Evolutionary conservation across 208 protist genomes (phyloP).

Genomic region (Wallacemonas sp.): DNA sequence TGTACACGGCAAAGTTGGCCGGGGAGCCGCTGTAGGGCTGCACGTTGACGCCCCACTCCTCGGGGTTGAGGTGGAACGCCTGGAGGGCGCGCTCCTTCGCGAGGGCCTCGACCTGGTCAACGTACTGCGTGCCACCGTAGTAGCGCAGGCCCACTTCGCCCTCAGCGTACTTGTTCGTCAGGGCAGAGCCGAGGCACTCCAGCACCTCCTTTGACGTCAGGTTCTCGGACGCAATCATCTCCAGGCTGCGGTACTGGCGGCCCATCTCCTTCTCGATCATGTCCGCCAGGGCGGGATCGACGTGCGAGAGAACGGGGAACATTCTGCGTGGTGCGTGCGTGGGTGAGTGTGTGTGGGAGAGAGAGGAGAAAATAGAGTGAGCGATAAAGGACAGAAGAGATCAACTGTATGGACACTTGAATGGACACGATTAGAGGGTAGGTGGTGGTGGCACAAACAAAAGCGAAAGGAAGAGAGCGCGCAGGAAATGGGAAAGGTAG

Average conservation of each 20-base stretch:
- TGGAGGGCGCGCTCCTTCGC: slow-evolving; percentile 92
- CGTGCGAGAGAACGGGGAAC: slow-evolving; percentile 36
- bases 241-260: slow-evolving; percentile 86
- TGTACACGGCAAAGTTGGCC: slow-evolving; percentile 99
- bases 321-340: too few relatives aligned
- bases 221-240: slow-evolving; percentile 97
- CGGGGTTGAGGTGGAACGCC: slow-evolving; percentile 93
- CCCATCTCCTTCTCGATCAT: slow-evolving; percentile 87
- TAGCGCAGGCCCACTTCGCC: slow-evolving; percentile 96
- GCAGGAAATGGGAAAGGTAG: too few relatives aligned
- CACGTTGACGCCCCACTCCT: slow-evolving; percentile 99
- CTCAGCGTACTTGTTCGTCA: slow-evolving; percentile 99
- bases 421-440: too few relatives aligned
- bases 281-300: slow-evolving; percentile 81
- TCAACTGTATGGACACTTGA: too few relatives aligned
- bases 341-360: slow-evolving; percentile 6
- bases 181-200: slow-evolving; percentile 96
- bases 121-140: slow-evolving; percentile 98
- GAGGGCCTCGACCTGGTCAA: slow-evolving; percentile 97
- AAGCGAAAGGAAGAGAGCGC: too few relatives aligned
- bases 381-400: background rate
- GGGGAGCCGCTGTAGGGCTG: slow-evolving; percentile 98
- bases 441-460: too few relatives aligned
- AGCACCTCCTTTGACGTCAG: slow-evolving; percentile 98
- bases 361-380: slow-evolving; percentile 15